Conservation (phyloP, 371 early-diverging fungal species). For the Rhizopus sp. region DNA sequence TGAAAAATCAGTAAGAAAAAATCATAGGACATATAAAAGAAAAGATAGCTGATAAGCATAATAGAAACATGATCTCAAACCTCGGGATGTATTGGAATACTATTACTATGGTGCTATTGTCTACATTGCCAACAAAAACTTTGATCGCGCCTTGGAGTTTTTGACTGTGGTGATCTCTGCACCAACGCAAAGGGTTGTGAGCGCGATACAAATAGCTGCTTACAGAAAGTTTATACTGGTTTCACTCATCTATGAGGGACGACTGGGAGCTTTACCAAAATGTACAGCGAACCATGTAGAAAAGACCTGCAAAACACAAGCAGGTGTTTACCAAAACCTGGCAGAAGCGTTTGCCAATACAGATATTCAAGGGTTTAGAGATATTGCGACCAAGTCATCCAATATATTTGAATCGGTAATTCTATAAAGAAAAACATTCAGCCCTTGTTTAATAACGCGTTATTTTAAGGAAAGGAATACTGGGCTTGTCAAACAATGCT, state of each 20-base stretch:
- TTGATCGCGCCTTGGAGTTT: slow-evolving; percentile 66
- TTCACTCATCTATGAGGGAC: slow-evolving; percentile 63
- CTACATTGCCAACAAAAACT: slow-evolving; percentile 67
- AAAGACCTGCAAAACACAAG: slow-evolving; percentile 49
- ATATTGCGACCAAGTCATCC: slow-evolving; percentile 34
- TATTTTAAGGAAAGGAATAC: slow-evolving; percentile 56
- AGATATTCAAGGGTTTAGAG: slow-evolving; percentile 28
- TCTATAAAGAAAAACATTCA: neutral
- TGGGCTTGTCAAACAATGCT: slow-evolving; percentile 74
- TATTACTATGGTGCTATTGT: slow-evolving; percentile 82
- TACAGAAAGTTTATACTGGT: slow-evolving; percentile 72
- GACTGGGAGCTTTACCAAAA: slow-evolving; percentile 58
- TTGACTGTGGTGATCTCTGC: slow-evolving; percentile 66
- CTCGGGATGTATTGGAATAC: slow-evolving; percentile 69
- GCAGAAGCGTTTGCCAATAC: slow-evolving; percentile 60
- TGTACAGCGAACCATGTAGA: slow-evolving; percentile 58
- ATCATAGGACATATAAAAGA: neutral
- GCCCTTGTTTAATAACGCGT: neutral
- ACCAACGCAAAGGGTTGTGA: slow-evolving; percentile 57
- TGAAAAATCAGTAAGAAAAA: slow-evolving; percentile 48
- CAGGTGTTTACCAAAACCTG: slow-evolving; percentile 58
- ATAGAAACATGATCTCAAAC: slow-evolving; percentile 33
- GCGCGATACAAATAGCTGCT: slow-evolving; percentile 79
- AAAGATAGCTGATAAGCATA: neutral
- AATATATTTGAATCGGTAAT: slow-evolving; percentile 32